These are phyloP conservation scores for Cyclocybe aegerita DNA, from an alignment of 768 basidiomycete genomes.

Conservation along the genomic window DNA sequence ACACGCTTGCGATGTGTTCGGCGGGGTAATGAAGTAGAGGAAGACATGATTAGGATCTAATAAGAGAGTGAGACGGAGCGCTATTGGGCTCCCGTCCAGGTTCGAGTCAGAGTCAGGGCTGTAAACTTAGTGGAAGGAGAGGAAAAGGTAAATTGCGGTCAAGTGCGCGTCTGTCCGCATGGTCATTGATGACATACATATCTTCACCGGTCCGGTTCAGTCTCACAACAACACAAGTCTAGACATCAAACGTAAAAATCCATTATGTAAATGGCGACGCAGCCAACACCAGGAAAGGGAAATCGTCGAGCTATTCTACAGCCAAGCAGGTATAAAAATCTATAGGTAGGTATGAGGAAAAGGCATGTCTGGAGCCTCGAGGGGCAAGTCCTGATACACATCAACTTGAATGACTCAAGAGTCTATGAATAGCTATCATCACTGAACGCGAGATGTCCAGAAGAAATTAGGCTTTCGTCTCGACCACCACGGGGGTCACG, in stretches of 20 bases:
- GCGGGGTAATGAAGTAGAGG: conserved; percentile 20
- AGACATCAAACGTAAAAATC: background rate
- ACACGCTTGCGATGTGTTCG: conserved; percentile 54
- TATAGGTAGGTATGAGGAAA: background rate
- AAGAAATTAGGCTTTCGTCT: conserved; percentile 6
- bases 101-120: conserved; percentile 14
- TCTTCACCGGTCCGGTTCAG: conserved; percentile 10
- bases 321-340: background rate
- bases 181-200: conserved; percentile 7
- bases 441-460: background rate
- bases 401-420: background rate
- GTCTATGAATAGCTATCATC: background rate
- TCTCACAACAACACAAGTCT: conserved; percentile 3
- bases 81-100: conserved; percentile 19
- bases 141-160: conserved; percentile 10
- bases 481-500: conserved; percentile 5
- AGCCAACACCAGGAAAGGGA: background rate
- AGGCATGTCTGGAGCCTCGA: background rate
- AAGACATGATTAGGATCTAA: conserved; percentile 17
- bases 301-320: background rate
- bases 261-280: background rate
- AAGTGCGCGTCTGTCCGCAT: conserved; percentile 18
- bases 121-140: background rate
- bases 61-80: conserved; percentile 12
- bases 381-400: background rate